A percentile compares a stretch with the other conserved stretches of the same genome.
These are phyloP conservation scores for Podila epicladia DNA, from an alignment of 192 early-diverging fungal species.

Conservation along the genomic window DNA sequence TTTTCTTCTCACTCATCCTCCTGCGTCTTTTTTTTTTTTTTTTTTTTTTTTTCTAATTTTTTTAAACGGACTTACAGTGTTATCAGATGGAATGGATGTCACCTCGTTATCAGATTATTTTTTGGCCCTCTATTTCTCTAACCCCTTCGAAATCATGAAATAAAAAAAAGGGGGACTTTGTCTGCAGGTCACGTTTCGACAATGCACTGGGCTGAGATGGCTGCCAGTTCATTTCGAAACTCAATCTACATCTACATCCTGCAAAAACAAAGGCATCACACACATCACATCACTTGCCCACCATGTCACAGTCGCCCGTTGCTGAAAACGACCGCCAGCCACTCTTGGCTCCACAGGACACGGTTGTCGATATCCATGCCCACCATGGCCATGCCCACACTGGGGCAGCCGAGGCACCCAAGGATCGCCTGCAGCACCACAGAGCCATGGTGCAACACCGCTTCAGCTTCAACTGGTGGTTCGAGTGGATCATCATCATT, in stretches of 20 bases:
- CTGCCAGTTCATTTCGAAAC: too few species aligned
- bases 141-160: too few species aligned
- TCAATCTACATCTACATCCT: background rate
- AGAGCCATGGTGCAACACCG: slow-evolving; percentile 40
- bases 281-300: background rate
- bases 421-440: slow-evolving; percentile 37
- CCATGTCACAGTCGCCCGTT: background rate
- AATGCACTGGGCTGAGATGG: too few species aligned
- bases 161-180: too few species aligned
- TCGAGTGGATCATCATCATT: slow-evolving; percentile 47
- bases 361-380: slow-evolving; percentile 7
- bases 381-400: background rate
- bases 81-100: too few species aligned
- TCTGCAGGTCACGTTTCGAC: too few species aligned
- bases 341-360: background rate
- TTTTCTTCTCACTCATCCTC: too few species aligned
- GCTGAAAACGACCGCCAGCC: background rate
- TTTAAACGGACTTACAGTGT: too few species aligned
- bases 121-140: too few species aligned
- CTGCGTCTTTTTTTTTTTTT: too few species aligned
- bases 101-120: too few species aligned
- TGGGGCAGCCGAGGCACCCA: background rate
- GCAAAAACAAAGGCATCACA: background rate
- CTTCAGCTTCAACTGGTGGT: slow-evolving; percentile 47
- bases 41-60: too few species aligned